Base-by-base conservation (phyloP, 1,139 yeast genomes). In the Yamadazyma pseudoaaseri region DNA sequence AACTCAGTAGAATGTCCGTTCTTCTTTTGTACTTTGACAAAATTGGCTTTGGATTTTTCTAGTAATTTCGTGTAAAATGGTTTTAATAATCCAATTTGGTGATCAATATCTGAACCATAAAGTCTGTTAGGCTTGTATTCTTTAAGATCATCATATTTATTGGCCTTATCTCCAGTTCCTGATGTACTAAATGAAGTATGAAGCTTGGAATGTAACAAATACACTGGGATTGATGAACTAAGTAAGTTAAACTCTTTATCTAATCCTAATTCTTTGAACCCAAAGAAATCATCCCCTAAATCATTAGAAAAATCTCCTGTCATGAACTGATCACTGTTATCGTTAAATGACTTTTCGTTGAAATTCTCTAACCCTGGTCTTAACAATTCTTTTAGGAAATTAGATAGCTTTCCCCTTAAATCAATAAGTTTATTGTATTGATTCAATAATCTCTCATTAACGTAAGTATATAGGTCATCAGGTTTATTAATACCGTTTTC, bases 241-340 rank as follows among this genome's bases (percentile, higher is more conserved):
- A 90, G 63, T 56, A 90, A 66, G n/a, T 94, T 90, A 56, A 86
- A 83, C 56, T 94, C 99, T 51, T 83, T 86, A 51, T 92, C 98
- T 43, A 94, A 67, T 0, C 98, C 98, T 31, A 94, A 69, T 47
- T 90, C 97, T 51, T 77, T 84, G 65, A 94, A 94, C 0, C 99
- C 99, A 64, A 94, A 94, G 70, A 90, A 92, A 60, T 94, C 99
- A 47, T 85, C 95, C 10, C 98, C 98, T 32, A 92, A 66, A 43
- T 89, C 96, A 49, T 79, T 84, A 1, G 96, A 83, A 54, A 92
- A 94, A 50, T 89, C 97, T 38, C 99, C 99, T 14, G 94, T 86
- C 48, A 90, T 65, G 51, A 90, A 92, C 55, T 90, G 96, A 43
- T 92, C 97, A 54, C 95, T 85, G 49, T 89, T 86, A 52, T 92